Percentiles rank a stretch among this genome's conserved stretches.
These are phyloP conservation scores for Talaromyces trachyspermus DNA, from an alignment of 495 filamentous ascomycete genomes.

Conservation along the genomic window DNA sequence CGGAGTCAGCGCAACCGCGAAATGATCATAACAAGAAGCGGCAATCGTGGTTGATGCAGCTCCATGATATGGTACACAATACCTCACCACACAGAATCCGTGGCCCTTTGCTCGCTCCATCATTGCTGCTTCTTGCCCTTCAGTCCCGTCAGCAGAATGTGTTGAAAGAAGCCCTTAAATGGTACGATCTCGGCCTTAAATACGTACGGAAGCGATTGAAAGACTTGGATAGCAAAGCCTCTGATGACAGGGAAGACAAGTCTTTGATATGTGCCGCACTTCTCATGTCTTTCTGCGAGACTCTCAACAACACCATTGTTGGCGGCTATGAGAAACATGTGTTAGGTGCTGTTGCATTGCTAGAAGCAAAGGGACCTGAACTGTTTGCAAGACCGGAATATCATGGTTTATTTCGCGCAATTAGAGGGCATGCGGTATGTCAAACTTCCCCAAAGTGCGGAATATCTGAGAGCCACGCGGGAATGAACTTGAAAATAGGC, in stretches of 20 bases:
- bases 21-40: neutral
- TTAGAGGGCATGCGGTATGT: slow-evolving; percentile 3
- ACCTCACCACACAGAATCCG: neutral
- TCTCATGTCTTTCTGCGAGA: slow-evolving; percentile 3
- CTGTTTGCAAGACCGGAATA: neutral
- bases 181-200: slow-evolving; percentile 1
- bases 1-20: neutral
- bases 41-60: slow-evolving; percentile 1
- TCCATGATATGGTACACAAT: neutral
- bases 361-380: neutral
- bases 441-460: neutral
- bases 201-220: slow-evolving; percentile 1
- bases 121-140: neutral
- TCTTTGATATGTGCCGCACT: neutral
- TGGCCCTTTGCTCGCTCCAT: slow-evolving; percentile 3
- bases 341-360: neutral
- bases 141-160: slow-evolving; percentile 1
- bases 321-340: slow-evolving; percentile 5
- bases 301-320: neutral
- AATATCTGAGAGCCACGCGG: no score
- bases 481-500: no score
- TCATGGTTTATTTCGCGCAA: slow-evolving; percentile 1
- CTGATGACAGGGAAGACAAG: neutral
- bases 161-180: slow-evolving; percentile 5
- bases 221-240: neutral